These are phyloP conservation scores for Salix koriyanagi DNA, from an alignment of 345 rosid genomes.

Conservation along the genomic window DNA sequence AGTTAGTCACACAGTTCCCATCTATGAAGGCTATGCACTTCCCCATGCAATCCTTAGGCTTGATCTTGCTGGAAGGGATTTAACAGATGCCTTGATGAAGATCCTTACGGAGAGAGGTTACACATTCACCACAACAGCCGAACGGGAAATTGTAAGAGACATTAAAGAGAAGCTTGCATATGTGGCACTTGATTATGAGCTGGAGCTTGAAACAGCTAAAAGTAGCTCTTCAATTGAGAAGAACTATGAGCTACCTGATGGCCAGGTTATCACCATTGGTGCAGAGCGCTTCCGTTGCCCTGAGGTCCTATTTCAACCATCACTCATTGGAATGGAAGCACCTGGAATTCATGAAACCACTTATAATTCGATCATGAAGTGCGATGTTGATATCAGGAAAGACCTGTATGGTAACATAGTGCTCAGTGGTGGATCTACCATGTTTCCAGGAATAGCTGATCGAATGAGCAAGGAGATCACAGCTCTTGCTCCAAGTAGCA, in stretches of 20 bases:
- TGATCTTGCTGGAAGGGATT: conserved; percentile 59
- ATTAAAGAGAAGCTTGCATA: background rate
- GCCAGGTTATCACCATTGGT: conserved; percentile 23
- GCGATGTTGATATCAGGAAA: conserved; percentile 14
- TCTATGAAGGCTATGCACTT: conserved; percentile 46
- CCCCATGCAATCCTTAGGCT: conserved; percentile 66
- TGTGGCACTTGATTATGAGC: conserved; percentile 28
- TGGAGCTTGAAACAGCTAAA: conserved; percentile 36
- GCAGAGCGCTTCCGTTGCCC: conserved; percentile 39
- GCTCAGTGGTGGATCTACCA: background rate
- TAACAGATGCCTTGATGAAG: conserved; percentile 61
- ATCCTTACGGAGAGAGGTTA: conserved; percentile 45
- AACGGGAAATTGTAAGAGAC: background rate
- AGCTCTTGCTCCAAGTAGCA: background rate
- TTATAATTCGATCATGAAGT: conserved; percentile 36
- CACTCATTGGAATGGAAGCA: conserved; percentile 38
- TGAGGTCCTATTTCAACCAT: conserved; percentile 37
- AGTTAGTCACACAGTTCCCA: background rate
- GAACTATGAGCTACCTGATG: conserved; percentile 24
- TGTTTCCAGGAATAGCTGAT: background rate
- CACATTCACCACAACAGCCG: conserved; percentile 39
- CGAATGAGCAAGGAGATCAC: background rate
- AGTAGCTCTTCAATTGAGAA: conserved; percentile 35
- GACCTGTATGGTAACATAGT: background rate
- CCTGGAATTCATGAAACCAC: conserved; percentile 40